Conservation (phyloP, 345 rosid species). For the Gossypium thurberi region DNA sequence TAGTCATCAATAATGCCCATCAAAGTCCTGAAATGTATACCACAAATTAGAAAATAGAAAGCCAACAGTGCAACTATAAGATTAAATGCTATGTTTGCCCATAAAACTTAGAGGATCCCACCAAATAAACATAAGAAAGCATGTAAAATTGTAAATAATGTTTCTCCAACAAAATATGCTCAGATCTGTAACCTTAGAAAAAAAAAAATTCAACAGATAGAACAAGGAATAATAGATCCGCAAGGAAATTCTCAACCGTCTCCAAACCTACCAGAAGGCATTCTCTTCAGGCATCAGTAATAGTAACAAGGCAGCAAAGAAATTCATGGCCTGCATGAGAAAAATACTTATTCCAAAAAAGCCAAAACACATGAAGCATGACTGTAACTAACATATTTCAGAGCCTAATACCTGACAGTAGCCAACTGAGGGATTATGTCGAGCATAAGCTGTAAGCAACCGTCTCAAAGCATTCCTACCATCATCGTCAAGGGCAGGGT, state of each 20-base stretch:
- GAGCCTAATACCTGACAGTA: constrained; percentile 81
- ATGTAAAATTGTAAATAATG: not conserved
- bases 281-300: constrained; percentile 99
- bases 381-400: not conserved
- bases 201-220: not conserved
- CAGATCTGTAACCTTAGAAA: not conserved
- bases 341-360: not conserved
- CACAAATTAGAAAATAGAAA: constrained; percentile 14
- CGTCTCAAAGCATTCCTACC: constrained; percentile 99
- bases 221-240: not conserved
- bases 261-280: constrained; percentile 85
- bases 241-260: constrained; percentile 4
- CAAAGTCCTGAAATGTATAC: constrained; percentile 59
- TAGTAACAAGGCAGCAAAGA: constrained; percentile 95
- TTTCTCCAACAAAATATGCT: not conserved
- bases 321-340: constrained; percentile 88
- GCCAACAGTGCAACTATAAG: not conserved
- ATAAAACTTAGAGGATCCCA: not conserved
- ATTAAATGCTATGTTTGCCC: not conserved
- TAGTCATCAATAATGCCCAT: constrained; percentile 88
- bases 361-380: not conserved
- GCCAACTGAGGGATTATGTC: constrained; percentile 99
- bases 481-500: constrained; percentile 95
- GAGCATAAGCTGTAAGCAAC: constrained; percentile 96
- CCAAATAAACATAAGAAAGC: constrained; percentile 5